Evolutionary conservation across 441 rosid genomes (phyloP).

Genomic region (Melastoma candidum): DNA sequence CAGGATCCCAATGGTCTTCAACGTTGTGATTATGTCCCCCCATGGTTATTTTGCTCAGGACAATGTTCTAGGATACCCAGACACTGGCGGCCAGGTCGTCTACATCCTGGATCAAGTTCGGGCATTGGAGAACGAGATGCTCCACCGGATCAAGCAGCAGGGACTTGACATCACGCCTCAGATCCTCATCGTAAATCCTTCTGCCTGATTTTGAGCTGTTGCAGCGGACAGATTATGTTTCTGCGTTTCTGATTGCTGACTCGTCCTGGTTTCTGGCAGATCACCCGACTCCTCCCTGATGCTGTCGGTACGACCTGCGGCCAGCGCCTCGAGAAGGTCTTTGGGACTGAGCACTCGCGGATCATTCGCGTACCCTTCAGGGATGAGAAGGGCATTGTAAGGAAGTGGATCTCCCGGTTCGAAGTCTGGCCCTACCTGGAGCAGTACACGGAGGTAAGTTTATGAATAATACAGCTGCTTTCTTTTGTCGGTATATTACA

Average conservation of each 20-base stretch:
- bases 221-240: no score
- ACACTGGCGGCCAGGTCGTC: constrained; percentile 65
- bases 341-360: constrained; percentile 65
- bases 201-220: no score
- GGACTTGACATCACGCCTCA: constrained; percentile 19
- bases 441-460: constrained; percentile 74
- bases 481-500: no score
- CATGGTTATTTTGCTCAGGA: constrained; percentile 97
- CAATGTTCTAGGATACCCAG: constrained; percentile 93
- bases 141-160: constrained; percentile 18
- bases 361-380: constrained; percentile 92
- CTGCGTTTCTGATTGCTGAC: neutral
- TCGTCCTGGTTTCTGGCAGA: constrained; percentile 30
- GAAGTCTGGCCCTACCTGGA: constrained; percentile 99
- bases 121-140: constrained; percentile 19
- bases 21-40: constrained; percentile 82
- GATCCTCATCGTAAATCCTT: constrained; percentile 47
- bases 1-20: constrained; percentile 88
- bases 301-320: constrained; percentile 95
- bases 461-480: no score
- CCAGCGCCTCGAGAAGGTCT: constrained; percentile 84
- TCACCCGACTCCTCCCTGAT: constrained; percentile 90
- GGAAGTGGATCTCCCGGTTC: constrained; percentile 90
- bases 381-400: constrained; percentile 73
- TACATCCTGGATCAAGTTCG: constrained; percentile 23